These are phyloP conservation scores for Lipomyces yamadae DNA, from an alignment of 805 yeast species.

Conservation along the genomic window DNA sequence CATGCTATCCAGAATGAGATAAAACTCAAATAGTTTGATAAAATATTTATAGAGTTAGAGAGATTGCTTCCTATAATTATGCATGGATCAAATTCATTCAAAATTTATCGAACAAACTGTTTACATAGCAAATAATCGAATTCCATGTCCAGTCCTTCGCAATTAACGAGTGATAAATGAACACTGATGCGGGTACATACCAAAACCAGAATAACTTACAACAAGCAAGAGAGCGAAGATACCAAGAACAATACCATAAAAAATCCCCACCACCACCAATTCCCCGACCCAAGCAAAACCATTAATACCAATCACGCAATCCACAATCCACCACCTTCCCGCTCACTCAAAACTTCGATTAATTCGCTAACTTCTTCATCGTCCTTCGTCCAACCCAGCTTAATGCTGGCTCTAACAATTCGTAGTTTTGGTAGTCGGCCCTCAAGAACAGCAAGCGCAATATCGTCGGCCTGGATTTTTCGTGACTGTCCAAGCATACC, in stretches of 20 bases:
- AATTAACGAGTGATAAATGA: not conserved
- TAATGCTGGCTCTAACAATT: conserved; percentile 68
- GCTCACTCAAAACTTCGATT: conserved; percentile 70
- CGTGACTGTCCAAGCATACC: conserved; percentile 82
- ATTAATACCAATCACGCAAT: conserved; percentile 42
- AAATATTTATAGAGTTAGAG: not conserved
- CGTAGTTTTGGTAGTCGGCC: conserved; percentile 71
- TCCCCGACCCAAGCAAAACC: conserved; percentile 56
- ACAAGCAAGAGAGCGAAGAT: not conserved
- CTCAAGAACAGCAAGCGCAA: conserved; percentile 82
- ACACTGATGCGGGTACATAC: conserved; percentile 1
- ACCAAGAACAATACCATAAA: not conserved
- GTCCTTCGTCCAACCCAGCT: conserved; percentile 76
- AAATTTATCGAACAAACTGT: not conserved
- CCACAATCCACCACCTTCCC: conserved; percentile 75
- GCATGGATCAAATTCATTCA: not conserved
- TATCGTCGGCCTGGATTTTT: conserved; percentile 84
- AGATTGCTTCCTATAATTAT: not conserved
- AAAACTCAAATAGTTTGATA: not conserved
- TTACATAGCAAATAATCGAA: not conserved
- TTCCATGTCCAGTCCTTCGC: not conserved
- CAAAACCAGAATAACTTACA: not conserved
- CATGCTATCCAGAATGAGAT: conserved; percentile 36
- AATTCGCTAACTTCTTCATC: conserved; percentile 66
- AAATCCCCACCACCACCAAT: conserved; percentile 42